A percentile compares a stretch with the other conserved stretches of the same genome.
Evolutionary conservation across 2,329 filamentous ascomycete genomes (phyloP).

Genomic region (Ophiosphaerella korrae): DNA sequence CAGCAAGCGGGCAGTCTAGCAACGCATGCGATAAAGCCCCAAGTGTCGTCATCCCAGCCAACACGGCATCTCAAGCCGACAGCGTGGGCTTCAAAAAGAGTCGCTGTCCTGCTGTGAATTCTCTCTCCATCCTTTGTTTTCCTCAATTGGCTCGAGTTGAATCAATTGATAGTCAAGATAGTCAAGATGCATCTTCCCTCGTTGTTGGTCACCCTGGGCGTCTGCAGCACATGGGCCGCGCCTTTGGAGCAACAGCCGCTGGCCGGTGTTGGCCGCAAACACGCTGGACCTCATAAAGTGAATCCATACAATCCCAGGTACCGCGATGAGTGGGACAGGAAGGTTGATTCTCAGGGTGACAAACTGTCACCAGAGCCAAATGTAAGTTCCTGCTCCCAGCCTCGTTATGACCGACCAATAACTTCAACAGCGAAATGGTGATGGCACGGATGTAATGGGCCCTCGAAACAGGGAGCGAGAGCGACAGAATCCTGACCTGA

Average conservation of each 20-base stretch:
- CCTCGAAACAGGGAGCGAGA: constrained; percentile 72
- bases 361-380: constrained; percentile 67
- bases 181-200: constrained; percentile 36
- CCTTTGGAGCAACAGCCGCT: constrained; percentile 48
- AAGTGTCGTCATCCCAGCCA: constrained; percentile 50
- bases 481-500: constrained; percentile 71
- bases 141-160: constrained; percentile 7
- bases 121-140: background rate
- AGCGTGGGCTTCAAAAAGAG: constrained; percentile 18
- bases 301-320: constrained; percentile 64
- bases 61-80: constrained; percentile 15
- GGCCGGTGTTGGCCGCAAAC: constrained; percentile 29
- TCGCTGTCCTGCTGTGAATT: background rate
- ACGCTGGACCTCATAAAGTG: constrained; percentile 30
- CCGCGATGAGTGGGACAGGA: constrained; percentile 66
- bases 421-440: constrained; percentile 49
- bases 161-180: constrained; percentile 21
- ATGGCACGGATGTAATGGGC: constrained; percentile 69
- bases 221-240: constrained; percentile 30
- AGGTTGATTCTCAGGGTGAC: constrained; percentile 65
- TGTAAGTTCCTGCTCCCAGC: constrained; percentile 32
- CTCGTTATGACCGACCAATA: constrained; percentile 10
- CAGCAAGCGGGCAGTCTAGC: constrained; percentile 10
- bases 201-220: constrained; percentile 36
- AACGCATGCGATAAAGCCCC: constrained; percentile 23